phyloP scores from a whole-genome alignment of 768 basidiomycete species.

The Coprinopsis sp. region DNA sequence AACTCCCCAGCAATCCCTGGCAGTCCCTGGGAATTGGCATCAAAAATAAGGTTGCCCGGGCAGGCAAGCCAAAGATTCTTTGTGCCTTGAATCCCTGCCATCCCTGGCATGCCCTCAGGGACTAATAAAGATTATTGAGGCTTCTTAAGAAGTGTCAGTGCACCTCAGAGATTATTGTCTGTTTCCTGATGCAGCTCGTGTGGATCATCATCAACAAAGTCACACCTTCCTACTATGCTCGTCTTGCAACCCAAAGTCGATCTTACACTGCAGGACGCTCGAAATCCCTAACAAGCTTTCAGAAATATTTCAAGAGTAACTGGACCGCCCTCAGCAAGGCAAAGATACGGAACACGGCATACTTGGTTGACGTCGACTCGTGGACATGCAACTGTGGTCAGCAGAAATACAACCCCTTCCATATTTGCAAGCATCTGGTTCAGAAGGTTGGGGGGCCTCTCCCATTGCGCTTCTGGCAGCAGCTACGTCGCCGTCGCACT shows the following conservation, averaged over 20 bases:
- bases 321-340: slow-evolving; percentile 15
- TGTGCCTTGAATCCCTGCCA: too few species aligned
- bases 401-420: slow-evolving; percentile 23
- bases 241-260: slow-evolving; percentile 11
- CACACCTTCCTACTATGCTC: slow-evolving; percentile 18
- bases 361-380: slow-evolving; percentile 13
- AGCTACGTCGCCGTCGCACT: slow-evolving; percentile 16
- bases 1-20: too few species aligned
- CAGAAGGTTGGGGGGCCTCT: slow-evolving; percentile 19
- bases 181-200: too few species aligned
- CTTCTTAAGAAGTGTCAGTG: too few species aligned
- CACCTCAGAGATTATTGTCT: too few species aligned
- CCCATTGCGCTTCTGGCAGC: slow-evolving; percentile 15
- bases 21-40: too few species aligned
- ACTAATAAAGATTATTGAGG: too few species aligned
- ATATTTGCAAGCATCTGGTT: slow-evolving; percentile 31
- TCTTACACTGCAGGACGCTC: slow-evolving; percentile 16
- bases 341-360: slow-evolving; percentile 12
- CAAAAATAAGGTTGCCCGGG: too few species aligned
- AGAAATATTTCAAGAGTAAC: slow-evolving; percentile 20
- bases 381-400: slow-evolving; percentile 28
- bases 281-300: slow-evolving; percentile 18
- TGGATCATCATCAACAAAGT: slow-evolving; percentile 25
- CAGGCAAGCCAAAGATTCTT: too few species aligned
- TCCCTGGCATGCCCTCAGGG: too few species aligned